Conservation (phyloP, 164 flowering plant species). For the Umbellularia californica region DNA sequence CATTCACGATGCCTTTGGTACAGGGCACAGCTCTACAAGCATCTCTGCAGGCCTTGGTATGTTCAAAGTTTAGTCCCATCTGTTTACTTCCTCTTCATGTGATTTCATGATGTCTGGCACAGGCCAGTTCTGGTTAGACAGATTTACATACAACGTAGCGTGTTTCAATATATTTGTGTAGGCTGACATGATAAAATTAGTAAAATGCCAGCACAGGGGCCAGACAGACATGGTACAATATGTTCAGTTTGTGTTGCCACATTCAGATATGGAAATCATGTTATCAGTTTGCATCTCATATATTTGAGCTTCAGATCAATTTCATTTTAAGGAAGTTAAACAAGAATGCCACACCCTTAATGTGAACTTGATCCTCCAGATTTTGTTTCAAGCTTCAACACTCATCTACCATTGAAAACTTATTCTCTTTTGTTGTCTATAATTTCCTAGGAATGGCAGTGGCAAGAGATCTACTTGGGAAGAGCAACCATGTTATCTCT, state of each 20-base stretch:
- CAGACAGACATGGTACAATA: not conserved
- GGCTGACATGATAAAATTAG: not conserved
- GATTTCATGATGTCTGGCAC: not conserved
- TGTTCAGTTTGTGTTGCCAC: not conserved
- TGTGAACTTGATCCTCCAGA: not conserved
- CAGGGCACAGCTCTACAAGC: conserved; percentile 95
- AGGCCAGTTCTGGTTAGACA: not conserved
- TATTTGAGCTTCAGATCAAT: not conserved
- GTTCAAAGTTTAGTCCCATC: not conserved
- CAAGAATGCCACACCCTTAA: not conserved
- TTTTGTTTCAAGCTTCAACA: not conserved
- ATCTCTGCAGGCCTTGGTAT: conserved; percentile 95
- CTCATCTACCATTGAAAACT: not conserved
- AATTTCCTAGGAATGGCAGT: conserved; percentile 72
- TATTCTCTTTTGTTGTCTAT: not conserved
- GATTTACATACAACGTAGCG: not conserved
- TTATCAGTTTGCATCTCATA: not conserved
- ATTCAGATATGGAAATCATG: not conserved
- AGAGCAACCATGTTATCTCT: conserved; percentile 66
- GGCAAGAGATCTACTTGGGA: conserved; percentile 77
- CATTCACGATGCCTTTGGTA: conserved; percentile 84
- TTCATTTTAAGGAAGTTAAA: not conserved
- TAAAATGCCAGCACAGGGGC: not conserved
- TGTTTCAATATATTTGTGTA: too few relatives aligned
- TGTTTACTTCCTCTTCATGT: not conserved